Evolutionary conservation across 2,329 filamentous ascomycete species (phyloP).

Genomic region (Graphilbum fragrans): DNA sequence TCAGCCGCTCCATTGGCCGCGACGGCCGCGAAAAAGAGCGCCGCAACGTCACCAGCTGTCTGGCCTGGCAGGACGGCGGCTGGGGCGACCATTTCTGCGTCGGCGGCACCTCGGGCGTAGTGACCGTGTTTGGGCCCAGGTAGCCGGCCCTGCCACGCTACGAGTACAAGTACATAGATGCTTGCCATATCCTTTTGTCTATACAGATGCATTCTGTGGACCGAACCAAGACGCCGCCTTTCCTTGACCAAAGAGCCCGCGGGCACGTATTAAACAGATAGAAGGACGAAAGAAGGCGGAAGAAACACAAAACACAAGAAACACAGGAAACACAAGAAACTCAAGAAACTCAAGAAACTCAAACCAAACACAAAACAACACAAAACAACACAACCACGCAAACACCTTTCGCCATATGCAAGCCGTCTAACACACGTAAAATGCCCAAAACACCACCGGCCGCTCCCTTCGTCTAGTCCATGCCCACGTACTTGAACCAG

Average conservation of each 20-base stretch:
- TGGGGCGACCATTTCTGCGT: slow-evolving; percentile 55
- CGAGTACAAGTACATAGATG: too few species aligned
- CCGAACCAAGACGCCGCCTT: too few species aligned
- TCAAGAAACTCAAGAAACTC: not conserved
- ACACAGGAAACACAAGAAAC: not conserved
- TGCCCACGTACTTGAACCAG: slow-evolving; percentile 93
- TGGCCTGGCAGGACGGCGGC: slow-evolving; percentile 50
- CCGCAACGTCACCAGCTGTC: slow-evolving; percentile 48
- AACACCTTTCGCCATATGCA: slow-evolving; percentile 5
- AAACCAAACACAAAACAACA: not conserved
- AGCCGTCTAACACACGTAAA: slow-evolving; percentile 5
- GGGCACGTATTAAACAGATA: not conserved
- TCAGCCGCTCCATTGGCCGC: slow-evolving; percentile 41
- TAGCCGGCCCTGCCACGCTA: too few species aligned
- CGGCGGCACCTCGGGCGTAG: slow-evolving; percentile 51
- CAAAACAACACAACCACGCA: not conserved
- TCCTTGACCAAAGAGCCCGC: too few species aligned
- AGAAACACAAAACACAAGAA: not conserved
- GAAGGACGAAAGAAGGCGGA: not conserved
- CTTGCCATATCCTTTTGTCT: slow-evolving; percentile 1
- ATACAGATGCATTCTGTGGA: too few species aligned
- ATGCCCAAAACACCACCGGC: not conserved
- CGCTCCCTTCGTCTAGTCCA: slow-evolving; percentile 47
- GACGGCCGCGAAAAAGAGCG: slow-evolving; percentile 49
- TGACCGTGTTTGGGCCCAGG: slow-evolving; percentile 44